These are phyloP conservation scores for Paraleonurus japonicus DNA, from an alignment of 257 asterid genomes.

Conservation along the genomic window DNA sequence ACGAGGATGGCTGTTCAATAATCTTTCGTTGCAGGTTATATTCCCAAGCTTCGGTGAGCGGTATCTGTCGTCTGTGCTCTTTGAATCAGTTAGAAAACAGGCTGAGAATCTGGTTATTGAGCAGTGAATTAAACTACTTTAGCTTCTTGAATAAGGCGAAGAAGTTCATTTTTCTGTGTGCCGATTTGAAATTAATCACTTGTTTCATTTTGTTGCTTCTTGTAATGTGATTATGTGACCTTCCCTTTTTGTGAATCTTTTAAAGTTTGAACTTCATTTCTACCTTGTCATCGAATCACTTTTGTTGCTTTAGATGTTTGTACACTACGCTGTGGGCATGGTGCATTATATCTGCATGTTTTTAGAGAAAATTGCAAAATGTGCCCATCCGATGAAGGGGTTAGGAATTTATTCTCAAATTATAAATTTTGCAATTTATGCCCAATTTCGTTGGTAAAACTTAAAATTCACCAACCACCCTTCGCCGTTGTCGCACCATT, in stretches of 20 bases:
- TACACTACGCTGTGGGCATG: background rate
- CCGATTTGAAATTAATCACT: background rate
- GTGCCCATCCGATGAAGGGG: no score
- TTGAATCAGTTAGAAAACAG: constrained; percentile 70
- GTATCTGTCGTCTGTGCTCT: constrained; percentile 80
- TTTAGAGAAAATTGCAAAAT: no score
- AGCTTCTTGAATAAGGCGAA: constrained; percentile 1
- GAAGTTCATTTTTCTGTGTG: background rate
- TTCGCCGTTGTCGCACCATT: no score
- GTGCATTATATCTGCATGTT: background rate
- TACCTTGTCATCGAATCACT: background rate
- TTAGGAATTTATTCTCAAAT: no score
- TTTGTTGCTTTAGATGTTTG: background rate
- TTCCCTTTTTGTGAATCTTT: background rate
- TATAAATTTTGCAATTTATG: no score
- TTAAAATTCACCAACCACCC: no score
- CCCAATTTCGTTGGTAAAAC: no score
- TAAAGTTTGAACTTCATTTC: background rate
- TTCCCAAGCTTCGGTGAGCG: constrained; percentile 96
- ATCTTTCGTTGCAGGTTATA: constrained; percentile 45
- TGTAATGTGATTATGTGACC: background rate
- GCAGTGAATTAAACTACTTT: constrained; percentile 36
- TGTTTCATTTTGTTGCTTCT: background rate
- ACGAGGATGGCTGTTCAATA: background rate
- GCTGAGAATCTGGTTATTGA: constrained; percentile 79